These are phyloP conservation scores for Citrus unshiu DNA, from an alignment of 345 rosid species.

Conservation along the genomic window DNA sequence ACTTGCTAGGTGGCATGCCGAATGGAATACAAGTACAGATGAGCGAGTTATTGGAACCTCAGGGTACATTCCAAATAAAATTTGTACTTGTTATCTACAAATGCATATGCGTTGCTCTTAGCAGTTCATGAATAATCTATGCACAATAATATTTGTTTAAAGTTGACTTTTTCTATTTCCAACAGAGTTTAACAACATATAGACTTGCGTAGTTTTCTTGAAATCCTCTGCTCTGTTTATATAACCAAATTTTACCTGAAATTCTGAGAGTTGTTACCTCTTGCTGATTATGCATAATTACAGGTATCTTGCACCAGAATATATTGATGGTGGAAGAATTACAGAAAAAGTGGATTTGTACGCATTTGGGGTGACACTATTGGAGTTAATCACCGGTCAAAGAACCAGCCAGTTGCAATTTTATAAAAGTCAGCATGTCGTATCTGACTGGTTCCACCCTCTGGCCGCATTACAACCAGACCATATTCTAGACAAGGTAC, in stretches of 20 bases:
- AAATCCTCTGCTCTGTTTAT: not conserved
- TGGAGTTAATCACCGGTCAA: slow-evolving; percentile 62
- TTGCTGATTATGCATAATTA: slow-evolving; percentile 9
- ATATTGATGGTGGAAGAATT: slow-evolving; percentile 40
- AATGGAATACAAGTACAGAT: slow-evolving; percentile 33
- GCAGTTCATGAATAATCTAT: too few species aligned
- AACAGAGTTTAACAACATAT: too few species aligned
- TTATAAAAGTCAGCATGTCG: slow-evolving; percentile 30
- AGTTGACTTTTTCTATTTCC: not conserved
- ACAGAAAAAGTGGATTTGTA: slow-evolving; percentile 55
- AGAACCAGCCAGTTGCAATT: slow-evolving; percentile 40
- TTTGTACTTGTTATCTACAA: not conserved
- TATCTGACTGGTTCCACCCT: slow-evolving; percentile 51
- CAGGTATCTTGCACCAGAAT: slow-evolving; percentile 73
- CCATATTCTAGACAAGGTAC: slow-evolving; percentile 23
- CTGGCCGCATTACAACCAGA: slow-evolving; percentile 29
- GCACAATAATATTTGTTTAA: not conserved
- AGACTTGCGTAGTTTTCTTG: too few species aligned
- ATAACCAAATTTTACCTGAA: not conserved
- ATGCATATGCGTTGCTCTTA: not conserved
- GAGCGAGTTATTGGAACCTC: slow-evolving; percentile 47
- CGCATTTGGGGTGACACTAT: slow-evolving; percentile 62
- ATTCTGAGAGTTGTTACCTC: not conserved
- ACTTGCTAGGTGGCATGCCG: slow-evolving; percentile 63
- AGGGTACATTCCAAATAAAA: slow-evolving; percentile 34